phyloP scores from a whole-genome alignment of 768 basidiomycete genomes.

The Lenzites betulinus region DNA sequence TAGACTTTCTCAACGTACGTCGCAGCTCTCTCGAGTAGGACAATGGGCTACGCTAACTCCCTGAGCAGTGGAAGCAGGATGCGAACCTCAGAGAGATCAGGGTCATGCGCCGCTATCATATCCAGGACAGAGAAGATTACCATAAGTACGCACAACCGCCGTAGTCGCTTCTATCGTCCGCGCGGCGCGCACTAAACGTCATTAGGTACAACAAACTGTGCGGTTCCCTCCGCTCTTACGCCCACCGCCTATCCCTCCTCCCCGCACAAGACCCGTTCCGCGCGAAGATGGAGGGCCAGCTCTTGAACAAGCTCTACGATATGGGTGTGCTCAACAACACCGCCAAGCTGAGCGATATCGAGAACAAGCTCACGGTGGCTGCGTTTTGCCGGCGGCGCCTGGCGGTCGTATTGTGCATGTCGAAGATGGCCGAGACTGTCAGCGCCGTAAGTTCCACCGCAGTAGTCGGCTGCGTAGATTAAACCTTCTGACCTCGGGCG shows the following conservation, averaged over 20 bases:
- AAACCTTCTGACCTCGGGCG: conserved; percentile 14
- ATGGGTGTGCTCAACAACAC: conserved; percentile 88
- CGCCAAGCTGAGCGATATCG: conserved; percentile 91
- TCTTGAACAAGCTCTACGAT: conserved; percentile 95
- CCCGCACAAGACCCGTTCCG: conserved; percentile 91
- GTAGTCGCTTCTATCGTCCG: neutral
- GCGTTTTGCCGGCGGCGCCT: conserved; percentile 91
- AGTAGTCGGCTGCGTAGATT: neutral
- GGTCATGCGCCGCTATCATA: conserved; percentile 93
- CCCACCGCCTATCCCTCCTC: conserved; percentile 84
- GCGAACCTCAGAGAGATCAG: conserved; percentile 86
- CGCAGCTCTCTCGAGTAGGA: too few relatives aligned
- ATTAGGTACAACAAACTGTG: conserved; percentile 91
- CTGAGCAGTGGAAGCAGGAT: conserved; percentile 91
- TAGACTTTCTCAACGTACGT: conserved; percentile 91
- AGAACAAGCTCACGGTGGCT: conserved; percentile 92
- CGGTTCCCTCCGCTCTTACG: conserved; percentile 81
- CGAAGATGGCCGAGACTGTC: conserved; percentile 95
- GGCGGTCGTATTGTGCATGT: conserved; percentile 88
- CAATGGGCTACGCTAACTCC: too few relatives aligned
- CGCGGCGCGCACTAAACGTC: neutral
- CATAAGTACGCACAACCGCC: conserved; percentile 62
- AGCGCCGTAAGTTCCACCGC: conserved; percentile 67
- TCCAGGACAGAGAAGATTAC: conserved; percentile 93
- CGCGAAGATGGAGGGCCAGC: conserved; percentile 76